Evolutionary conservation across 805 yeast genomes (phyloP).

Genomic region (Hanseniaspora mollemarum): DNA sequence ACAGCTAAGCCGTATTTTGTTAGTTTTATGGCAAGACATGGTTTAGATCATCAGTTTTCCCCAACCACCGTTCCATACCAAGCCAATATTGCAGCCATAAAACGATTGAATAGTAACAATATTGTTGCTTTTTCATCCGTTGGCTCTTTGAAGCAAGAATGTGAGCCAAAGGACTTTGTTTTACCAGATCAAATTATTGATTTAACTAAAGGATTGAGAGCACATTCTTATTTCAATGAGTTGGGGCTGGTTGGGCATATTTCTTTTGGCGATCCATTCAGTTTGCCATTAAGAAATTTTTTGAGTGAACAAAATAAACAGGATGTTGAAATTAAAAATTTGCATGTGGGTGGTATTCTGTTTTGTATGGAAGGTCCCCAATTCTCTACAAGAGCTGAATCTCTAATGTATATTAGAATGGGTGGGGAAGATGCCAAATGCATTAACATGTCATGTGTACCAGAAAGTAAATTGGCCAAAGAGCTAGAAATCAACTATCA

Average conservation of each 20-base stretch:
- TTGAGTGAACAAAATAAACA: constrained; percentile 40
- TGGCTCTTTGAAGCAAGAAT: constrained; percentile 81
- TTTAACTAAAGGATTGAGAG: constrained; percentile 89
- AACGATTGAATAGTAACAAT: constrained; percentile 73
- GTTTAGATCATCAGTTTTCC: constrained; percentile 72
- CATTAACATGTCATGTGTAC: constrained; percentile 92
- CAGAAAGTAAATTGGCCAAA: constrained; percentile 94
- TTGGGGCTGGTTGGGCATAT: constrained; percentile 94
- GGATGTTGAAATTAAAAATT: constrained; percentile 37
- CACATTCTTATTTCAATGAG: constrained; percentile 73
- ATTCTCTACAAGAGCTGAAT: constrained; percentile 93
- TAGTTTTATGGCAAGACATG: constrained; percentile 93
- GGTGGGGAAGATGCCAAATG: constrained; percentile 83
- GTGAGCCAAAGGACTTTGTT: constrained; percentile 92
- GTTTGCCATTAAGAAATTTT: constrained; percentile 57
- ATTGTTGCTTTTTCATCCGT: constrained; percentile 91
- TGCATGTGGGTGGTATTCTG: constrained; percentile 63
- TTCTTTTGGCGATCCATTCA: constrained; percentile 95
- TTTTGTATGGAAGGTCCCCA: constrained; percentile 99
- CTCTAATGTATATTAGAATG: constrained; percentile 51
- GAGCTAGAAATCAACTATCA: constrained; percentile 96
- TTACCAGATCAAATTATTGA: constrained; percentile 92
- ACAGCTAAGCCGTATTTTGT: constrained; percentile 44
- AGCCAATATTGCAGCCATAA: constrained; percentile 94
- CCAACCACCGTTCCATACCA: constrained; percentile 87